Evolutionary conservation across 352 stramenopile genomes (phyloP).

Genomic region (Phytophthora kernoviae): DNA sequence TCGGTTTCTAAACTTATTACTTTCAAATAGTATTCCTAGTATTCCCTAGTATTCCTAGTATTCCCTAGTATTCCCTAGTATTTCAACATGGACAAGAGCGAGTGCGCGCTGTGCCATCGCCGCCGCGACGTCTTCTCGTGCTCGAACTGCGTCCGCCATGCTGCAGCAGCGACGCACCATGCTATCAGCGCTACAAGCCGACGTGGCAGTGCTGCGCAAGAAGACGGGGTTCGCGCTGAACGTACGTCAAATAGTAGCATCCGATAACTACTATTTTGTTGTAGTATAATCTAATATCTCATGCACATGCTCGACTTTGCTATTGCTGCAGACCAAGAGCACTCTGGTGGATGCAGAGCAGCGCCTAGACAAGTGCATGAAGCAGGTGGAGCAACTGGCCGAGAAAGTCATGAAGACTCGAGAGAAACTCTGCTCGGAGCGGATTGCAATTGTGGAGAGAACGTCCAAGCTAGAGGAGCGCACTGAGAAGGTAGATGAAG

Average conservation of each 20-base stretch:
- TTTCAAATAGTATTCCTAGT: neutral
- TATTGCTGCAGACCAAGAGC: slow-evolving; percentile 53
- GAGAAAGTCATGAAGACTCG: slow-evolving; percentile 74
- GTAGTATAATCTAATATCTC: slow-evolving; percentile 6
- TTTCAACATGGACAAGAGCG: slow-evolving; percentile 38
- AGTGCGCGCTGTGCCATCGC: slow-evolving; percentile 67
- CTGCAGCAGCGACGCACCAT: slow-evolving; percentile 83
- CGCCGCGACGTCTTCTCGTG: slow-evolving; percentile 61
- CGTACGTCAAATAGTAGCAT: slow-evolving; percentile 30
- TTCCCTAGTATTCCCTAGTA: neutral
- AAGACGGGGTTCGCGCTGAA: slow-evolving; percentile 75
- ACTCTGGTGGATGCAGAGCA: slow-evolving; percentile 56
- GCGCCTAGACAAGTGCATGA: slow-evolving; percentile 54
- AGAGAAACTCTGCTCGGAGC: slow-evolving; percentile 71
- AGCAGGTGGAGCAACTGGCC: slow-evolving; percentile 57
- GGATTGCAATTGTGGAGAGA: slow-evolving; percentile 62
- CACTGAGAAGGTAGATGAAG: slow-evolving; percentile 42
- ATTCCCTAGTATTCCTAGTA: slow-evolving; percentile 11
- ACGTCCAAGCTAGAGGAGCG: slow-evolving; percentile 55
- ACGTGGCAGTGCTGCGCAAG: slow-evolving; percentile 80
- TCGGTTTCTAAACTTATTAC: slow-evolving; percentile 7
- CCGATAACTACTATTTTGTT: neutral
- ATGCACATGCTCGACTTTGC: neutral
- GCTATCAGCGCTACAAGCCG: slow-evolving; percentile 70
- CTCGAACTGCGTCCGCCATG: slow-evolving; percentile 62